Percentiles rank a stretch among this genome's conserved stretches.
phyloP scores from a whole-genome alignment of 2,329 filamentous ascomycete species.

The Cordyceps javanica region DNA sequence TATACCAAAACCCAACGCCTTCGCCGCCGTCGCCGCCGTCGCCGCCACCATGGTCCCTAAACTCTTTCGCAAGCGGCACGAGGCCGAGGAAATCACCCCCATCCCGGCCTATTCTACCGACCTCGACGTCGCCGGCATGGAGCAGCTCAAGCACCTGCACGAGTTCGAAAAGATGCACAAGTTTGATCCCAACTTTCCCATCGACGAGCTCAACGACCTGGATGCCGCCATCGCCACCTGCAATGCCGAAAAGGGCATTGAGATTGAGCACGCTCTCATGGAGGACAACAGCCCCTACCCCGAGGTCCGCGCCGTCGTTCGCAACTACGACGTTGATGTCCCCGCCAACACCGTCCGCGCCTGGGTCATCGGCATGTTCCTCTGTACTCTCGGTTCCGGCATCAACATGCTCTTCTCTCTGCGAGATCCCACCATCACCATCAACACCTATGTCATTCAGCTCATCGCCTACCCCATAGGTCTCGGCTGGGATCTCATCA shows the following conservation, averaged over 20 bases:
- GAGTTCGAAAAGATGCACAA: slow-evolving; percentile 55
- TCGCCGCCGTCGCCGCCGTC: background rate
- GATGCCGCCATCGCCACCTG: slow-evolving; percentile 49
- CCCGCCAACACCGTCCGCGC: slow-evolving; percentile 60
- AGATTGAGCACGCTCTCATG: slow-evolving; percentile 52
- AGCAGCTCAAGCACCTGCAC: slow-evolving; percentile 42
- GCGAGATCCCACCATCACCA: slow-evolving; percentile 51
- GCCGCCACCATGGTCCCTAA: slow-evolving; percentile 21
- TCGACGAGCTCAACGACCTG: slow-evolving; percentile 55
- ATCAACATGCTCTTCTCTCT: slow-evolving; percentile 57
- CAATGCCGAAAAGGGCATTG: slow-evolving; percentile 49
- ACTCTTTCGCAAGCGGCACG: slow-evolving; percentile 40
- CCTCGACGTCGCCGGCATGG: slow-evolving; percentile 34
- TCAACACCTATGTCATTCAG: slow-evolving; percentile 58
- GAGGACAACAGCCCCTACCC: slow-evolving; percentile 63
- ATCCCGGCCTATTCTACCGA: slow-evolving; percentile 33
- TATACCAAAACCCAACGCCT: background rate
- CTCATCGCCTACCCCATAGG: slow-evolving; percentile 56
- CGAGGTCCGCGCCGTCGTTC: slow-evolving; percentile 59
- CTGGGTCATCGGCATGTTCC: slow-evolving; percentile 55
- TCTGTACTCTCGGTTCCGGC: slow-evolving; percentile 56
- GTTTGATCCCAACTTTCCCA: slow-evolving; percentile 59
- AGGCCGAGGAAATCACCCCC: slow-evolving; percentile 40
- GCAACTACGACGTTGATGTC: slow-evolving; percentile 58
- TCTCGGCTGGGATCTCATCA: slow-evolving; percentile 46